Evolutionary conservation across 2,329 filamentous ascomycete genomes (phyloP).

Genomic region (Verticillium isaacii): DNA sequence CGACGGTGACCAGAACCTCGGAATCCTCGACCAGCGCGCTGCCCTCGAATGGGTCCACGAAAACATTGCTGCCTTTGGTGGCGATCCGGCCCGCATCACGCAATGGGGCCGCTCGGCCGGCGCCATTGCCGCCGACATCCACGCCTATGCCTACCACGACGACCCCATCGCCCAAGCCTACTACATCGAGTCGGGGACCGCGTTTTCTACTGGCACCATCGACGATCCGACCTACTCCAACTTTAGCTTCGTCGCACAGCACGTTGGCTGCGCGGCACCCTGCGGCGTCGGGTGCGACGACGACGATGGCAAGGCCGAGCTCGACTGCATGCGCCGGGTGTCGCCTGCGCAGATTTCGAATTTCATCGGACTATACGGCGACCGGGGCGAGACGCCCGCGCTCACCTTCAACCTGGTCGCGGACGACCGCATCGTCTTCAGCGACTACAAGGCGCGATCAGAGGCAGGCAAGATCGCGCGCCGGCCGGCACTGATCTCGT

Average conservation of each 20-base stretch:
- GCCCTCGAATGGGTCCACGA: constrained; percentile 14
- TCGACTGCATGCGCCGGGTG: constrained; percentile 30
- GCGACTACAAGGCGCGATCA: constrained; percentile 21
- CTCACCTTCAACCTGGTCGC: constrained; percentile 19
- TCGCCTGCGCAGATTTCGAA: constrained; percentile 23
- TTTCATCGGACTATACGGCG: constrained; percentile 24
- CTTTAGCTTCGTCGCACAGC: constrained; percentile 28
- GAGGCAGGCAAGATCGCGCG: constrained; percentile 17
- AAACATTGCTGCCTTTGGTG: constrained; percentile 11
- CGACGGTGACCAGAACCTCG: constrained; percentile 10
- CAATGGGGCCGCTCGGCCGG: constrained; percentile 45
- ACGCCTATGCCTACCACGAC: constrained; percentile 38
- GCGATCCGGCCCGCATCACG: constrained; percentile 26
- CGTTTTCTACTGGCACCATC: constrained; percentile 21
- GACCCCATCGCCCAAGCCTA: constrained; percentile 38
- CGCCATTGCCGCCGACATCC: constrained; percentile 30
- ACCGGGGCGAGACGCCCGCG: constrained; percentile 12
- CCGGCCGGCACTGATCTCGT: constrained; percentile 24
- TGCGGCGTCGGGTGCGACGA: constrained; percentile 6
- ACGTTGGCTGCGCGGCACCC: constrained; percentile 26
- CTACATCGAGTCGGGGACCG: constrained; percentile 35
- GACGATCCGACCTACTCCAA: constrained; percentile 20
- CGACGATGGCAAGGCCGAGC: constrained; percentile 18
- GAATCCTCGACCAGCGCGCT: constrained; percentile 10
- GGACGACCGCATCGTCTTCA: constrained; percentile 24